Percentiles rank a stretch among this genome's conserved stretches.
These are phyloP conservation scores for Thinopyrum elongatum DNA, from an alignment of 176 grass and related monocot genomes.

Conservation along the genomic window DNA sequence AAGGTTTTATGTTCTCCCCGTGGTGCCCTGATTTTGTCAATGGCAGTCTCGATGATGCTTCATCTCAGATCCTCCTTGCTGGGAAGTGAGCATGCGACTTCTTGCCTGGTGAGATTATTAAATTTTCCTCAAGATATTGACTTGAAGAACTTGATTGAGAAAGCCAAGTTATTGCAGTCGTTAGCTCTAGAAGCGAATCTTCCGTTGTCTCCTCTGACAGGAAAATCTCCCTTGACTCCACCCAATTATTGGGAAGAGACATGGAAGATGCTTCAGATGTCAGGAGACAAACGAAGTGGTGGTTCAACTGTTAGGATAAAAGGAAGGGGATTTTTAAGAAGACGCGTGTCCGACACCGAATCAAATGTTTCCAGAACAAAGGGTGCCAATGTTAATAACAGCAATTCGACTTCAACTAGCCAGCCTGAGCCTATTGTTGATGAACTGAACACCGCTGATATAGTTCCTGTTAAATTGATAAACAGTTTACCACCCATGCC, in stretches of 20 bases:
- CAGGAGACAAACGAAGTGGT: slow-evolving; percentile 37
- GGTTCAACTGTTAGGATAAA: slow-evolving; percentile 34
- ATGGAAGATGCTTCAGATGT: slow-evolving; percentile 78
- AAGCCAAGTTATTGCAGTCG: slow-evolving; percentile 68
- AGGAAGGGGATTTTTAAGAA: slow-evolving; percentile 46
- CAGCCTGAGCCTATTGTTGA: slow-evolving; percentile 33
- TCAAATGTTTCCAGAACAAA: slow-evolving; percentile 44
- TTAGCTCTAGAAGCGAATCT: slow-evolving; percentile 78
- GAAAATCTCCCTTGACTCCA: slow-evolving; percentile 43
- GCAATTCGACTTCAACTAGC: slow-evolving; percentile 8
- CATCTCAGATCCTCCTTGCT: slow-evolving; percentile 84
- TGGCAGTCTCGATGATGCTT: slow-evolving; percentile 88
- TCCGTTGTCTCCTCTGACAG: slow-evolving; percentile 44
- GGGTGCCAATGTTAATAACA: slow-evolving; percentile 28
- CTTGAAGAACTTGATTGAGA: slow-evolving; percentile 81
- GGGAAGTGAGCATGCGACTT: slow-evolving; percentile 87
- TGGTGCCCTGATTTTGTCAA: slow-evolving; percentile 84
- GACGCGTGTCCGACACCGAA: slow-evolving; percentile 38
- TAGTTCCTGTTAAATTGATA: slow-evolving; percentile 23
- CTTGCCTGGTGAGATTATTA: slow-evolving; percentile 80
- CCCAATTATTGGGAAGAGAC: slow-evolving; percentile 92
- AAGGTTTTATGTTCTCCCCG: slow-evolving; percentile 80
- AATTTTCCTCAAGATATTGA: slow-evolving; percentile 79
- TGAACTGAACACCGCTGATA: slow-evolving; percentile 15
- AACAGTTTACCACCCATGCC: not conserved